Base-by-base conservation (phyloP, 805 yeast genomes). In the Candida easanensis region DNA sequence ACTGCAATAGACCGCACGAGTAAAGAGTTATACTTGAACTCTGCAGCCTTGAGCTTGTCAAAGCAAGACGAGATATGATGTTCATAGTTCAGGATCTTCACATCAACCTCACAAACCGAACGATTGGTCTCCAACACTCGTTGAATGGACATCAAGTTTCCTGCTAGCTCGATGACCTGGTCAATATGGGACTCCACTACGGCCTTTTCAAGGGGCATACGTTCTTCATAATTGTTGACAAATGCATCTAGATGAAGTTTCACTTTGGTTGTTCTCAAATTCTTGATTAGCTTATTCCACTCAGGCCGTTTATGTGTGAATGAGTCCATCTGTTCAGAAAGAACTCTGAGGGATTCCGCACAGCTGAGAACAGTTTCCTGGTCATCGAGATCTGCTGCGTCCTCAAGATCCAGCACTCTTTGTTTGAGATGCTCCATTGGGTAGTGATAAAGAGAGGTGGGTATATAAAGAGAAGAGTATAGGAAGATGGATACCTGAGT, bases 21-120 rank as follows among this genome's bases (percentile, higher is more conserved):
- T 21, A 59, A 33, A 13, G 33, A 41, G 27, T 59, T 57, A 35
- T 58, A 58, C 21, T 45, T 28, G 16, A 54, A 20, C 40, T 53
- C 55, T 26, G 54, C 27, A 7, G 32, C 8, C 7, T 38, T 33
- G 7, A 57, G 27, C n/a, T 44, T 44, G 5, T 15, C 22, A 14
- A 13, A 27, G n/a, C 44, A 40, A 15, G 9, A 5, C 4, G 13
- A 3, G 4, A 40, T 27, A 41, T 35, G n/a, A n/a, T 20, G 11
- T 8, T 28, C 33, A 3, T 31, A 10, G 5, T 9, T 14, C n/a
- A 31, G 19, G 10, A 39, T 14, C 20, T 23, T 2, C 14, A 26
- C 20, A 18, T 43, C 25, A 9, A 36, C 13, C 9, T 22, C n/a
- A 11, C 30, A 26, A 5, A 26, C n/a, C 10, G 30, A 26, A 9